These are phyloP conservation scores for Fusarium sp. DNA, from an alignment of 2,329 filamentous ascomycete genomes.

Conservation along the genomic window DNA sequence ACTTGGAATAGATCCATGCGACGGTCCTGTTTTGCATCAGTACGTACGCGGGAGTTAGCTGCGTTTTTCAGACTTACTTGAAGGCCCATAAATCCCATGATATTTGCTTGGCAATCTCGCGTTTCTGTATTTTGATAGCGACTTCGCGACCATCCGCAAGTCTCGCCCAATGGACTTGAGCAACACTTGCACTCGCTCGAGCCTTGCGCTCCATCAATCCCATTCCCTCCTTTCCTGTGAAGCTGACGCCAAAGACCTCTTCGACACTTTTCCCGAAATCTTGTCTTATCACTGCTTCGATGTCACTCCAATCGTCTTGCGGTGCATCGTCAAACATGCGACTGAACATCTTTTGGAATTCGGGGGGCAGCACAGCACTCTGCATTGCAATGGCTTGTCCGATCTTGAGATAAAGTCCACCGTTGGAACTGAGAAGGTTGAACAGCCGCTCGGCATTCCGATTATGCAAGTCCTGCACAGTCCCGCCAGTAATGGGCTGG, in stretches of 20 bases:
- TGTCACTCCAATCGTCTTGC: constrained; percentile 87
- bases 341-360: constrained; percentile 96
- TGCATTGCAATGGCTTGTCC: constrained; percentile 99
- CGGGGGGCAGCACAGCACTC: constrained; percentile 88
- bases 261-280: constrained; percentile 90
- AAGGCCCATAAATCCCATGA: constrained; percentile 97
- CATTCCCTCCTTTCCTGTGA: constrained; percentile 74
- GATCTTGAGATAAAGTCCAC: constrained; percentile 95
- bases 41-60: not conserved
- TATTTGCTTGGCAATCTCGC: constrained; percentile 90
- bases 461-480: constrained; percentile 79
- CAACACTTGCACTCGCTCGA: constrained; percentile 86
- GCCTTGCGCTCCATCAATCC: constrained; percentile 69
- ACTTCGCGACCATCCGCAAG: constrained; percentile 88
- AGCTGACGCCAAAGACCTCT: constrained; percentile 92
- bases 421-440: constrained; percentile 83
- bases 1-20: constrained; percentile 81
- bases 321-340: constrained; percentile 98
- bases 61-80: constrained; percentile 64
- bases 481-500: constrained; percentile 76
- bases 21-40: constrained; percentile 67
- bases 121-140: constrained; percentile 96
- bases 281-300: constrained; percentile 84
- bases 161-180: constrained; percentile 95
- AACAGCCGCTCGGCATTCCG: constrained; percentile 87